These are phyloP conservation scores for Stagonosporopsis rhizophila DNA, from an alignment of 2,329 filamentous ascomycete species.

Conservation along the genomic window DNA sequence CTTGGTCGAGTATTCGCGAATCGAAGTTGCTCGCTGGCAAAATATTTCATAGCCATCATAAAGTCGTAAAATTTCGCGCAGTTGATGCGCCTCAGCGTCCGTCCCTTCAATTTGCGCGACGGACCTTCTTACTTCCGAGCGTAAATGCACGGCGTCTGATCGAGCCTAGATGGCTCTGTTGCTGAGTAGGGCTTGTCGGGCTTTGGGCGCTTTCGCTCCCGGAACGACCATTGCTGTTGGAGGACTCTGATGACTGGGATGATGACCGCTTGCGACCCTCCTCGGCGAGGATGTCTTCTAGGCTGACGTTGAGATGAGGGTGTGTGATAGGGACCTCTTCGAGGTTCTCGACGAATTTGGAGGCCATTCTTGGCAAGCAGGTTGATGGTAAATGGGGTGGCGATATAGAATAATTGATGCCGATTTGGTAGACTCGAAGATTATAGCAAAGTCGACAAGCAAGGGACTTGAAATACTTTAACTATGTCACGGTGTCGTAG, in stretches of 20 bases:
- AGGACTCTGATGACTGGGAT: slow-evolving; percentile 42
- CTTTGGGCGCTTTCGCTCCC: slow-evolving; percentile 32
- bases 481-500: slow-evolving; percentile 15
- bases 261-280: slow-evolving; percentile 45
- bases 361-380: slow-evolving; percentile 35
- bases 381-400: background rate
- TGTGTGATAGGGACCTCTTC: slow-evolving; percentile 48
- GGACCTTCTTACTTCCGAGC: slow-evolving; percentile 44
- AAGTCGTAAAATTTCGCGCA: slow-evolving; percentile 16
- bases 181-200: slow-evolving; percentile 38
- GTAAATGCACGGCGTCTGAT: slow-evolving; percentile 38
- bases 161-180: slow-evolving; percentile 29
- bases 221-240: slow-evolving; percentile 30
- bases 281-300: slow-evolving; percentile 50
- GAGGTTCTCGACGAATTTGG: slow-evolving; percentile 50
- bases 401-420: background rate
- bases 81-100: background rate
- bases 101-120: slow-evolving; percentile 28
- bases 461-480: slow-evolving; percentile 11
- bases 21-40: background rate
- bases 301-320: slow-evolving; percentile 49
- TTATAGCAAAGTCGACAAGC: slow-evolving; percentile 15
- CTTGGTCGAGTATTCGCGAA: slow-evolving; percentile 34
- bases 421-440: background rate
- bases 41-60: slow-evolving; percentile 14